phyloP scores from a whole-genome alignment of 495 filamentous ascomycete species.

The Neurospora discreta region DNA sequence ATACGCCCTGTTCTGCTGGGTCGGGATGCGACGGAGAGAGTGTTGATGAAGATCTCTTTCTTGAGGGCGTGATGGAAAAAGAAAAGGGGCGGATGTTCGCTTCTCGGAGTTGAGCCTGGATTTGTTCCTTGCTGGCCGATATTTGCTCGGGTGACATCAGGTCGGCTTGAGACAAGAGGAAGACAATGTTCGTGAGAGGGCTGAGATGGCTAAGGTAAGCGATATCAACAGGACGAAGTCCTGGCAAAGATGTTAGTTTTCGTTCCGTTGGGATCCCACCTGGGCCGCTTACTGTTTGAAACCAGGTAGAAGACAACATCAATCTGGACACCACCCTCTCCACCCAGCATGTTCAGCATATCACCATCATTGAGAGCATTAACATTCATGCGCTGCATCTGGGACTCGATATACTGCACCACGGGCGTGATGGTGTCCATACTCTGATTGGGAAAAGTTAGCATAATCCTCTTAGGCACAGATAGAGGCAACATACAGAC shows the following conservation, averaged over 20 bases:
- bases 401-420: slow-evolving; percentile 62
- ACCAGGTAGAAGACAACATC: slow-evolving; percentile 83
- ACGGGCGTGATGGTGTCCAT: slow-evolving; percentile 59
- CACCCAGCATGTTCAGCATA: slow-evolving; percentile 68
- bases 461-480: not conserved
- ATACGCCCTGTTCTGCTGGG: slow-evolving; percentile 40
- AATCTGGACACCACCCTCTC: slow-evolving; percentile 77
- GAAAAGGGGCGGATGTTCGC: slow-evolving; percentile 58
- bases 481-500: slow-evolving; percentile 36
- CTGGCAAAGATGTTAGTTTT: slow-evolving; percentile 26
- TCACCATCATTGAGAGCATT: slow-evolving; percentile 59
- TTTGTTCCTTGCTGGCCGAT: slow-evolving; percentile 47
- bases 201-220: slow-evolving; percentile 65
- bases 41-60: not conserved
- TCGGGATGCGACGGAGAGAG: slow-evolving; percentile 8
- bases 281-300: slow-evolving; percentile 19
- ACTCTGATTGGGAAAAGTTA: slow-evolving; percentile 23
- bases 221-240: slow-evolving; percentile 60
- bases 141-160: slow-evolving; percentile 50
- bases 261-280: not conserved
- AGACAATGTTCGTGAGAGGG: slow-evolving; percentile 76
- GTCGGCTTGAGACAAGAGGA: slow-evolving; percentile 73
- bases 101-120: slow-evolving; percentile 46
- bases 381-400: slow-evolving; percentile 53
- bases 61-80: slow-evolving; percentile 34